Evolutionary conservation across 352 stramenopile genomes (phyloP), one percentile per base, ranked within the genome.

Genomic region (Thalassiosira exigua): DNA sequence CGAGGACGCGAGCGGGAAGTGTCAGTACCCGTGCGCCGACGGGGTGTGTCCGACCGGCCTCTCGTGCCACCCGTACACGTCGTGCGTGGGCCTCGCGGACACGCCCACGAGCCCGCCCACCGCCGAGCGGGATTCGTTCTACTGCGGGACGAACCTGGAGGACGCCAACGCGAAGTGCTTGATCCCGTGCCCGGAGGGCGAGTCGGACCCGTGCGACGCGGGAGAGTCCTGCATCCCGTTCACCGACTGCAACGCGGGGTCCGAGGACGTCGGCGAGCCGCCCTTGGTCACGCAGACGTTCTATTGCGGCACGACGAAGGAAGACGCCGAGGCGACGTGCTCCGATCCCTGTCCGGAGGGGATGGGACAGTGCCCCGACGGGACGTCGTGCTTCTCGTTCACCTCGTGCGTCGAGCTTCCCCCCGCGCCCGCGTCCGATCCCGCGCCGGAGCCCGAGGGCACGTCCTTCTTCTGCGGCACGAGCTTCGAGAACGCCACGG

Each of bases 141-240:
- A 64, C 36, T 85, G 76, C 62, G 77, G 77, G 69, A 64, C 19
- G 9, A 58, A 85, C 70, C 71, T 65, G 22, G 26, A 29, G 1
- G 77, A 85, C 60, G 77, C 70, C 11, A 76, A 85, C 30, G 26
- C 32, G 27, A 79, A 79, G 51, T 84, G 76, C 27, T 4, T 48
- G 36, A 52, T 75, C 33, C 24, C 62, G 19, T 84, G 76, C 61
- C 58, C 69, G 14, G 50, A 21, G 33, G 54, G 54, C 41, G 44
- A 33, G 12, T 62, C 54, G 24, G 29, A 42, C 29, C 19, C 67
- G 4, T 85, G 77, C 50, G 58, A 64, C 30, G n/a, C 53, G 9
- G 66, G 39, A 4, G 65, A 85, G 54, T 75, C 65, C n/a, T 85
- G 77, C 50, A 79, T 85, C 73, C 71, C 77, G 1, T 85, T 85